Conservation (phyloP, 768 basidiomycete species). For the Fibroporia radiculosa region DNA sequence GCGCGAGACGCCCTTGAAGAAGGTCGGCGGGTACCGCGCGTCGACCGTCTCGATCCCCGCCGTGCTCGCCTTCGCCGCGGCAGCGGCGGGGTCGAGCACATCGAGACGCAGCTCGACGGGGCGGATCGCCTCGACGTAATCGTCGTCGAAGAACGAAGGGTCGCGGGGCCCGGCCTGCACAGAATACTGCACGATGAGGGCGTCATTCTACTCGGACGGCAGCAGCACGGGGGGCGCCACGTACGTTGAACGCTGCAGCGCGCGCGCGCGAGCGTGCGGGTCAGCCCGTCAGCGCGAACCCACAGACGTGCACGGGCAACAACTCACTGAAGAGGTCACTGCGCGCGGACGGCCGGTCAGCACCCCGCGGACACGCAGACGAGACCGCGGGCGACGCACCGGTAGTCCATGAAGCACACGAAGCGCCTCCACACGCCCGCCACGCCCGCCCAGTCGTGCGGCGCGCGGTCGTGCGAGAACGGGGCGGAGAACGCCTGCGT, state of each 20-base stretch:
- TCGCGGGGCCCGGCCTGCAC: slow-evolving; percentile 15
- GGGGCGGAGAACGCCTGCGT: slow-evolving; percentile 50
- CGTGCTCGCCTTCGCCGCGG: slow-evolving; percentile 1
- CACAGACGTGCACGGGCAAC: no score
- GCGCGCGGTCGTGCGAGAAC: slow-evolving; percentile 23
- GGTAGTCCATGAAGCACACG: slow-evolving; percentile 75
- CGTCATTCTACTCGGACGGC: no score
- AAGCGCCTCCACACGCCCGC: slow-evolving; percentile 70
- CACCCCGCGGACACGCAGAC: no score
- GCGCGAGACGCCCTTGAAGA: slow-evolving; percentile 22
- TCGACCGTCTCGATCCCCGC: slow-evolving; percentile 7
- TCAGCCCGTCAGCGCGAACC: no score
- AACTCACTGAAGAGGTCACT: slow-evolving; percentile 39
- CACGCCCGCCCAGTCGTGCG: slow-evolving; percentile 65
- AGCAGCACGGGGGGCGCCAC: no score
- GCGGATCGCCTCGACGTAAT: slow-evolving; percentile 59
- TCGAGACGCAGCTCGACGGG: slow-evolving; percentile 50
- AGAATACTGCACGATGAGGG: no score
- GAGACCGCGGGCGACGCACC: slow-evolving; percentile 35
- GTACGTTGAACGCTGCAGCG: slow-evolving; percentile 22
- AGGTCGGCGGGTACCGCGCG: slow-evolving; percentile 21
- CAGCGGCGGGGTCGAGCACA: slow-evolving; percentile 27
- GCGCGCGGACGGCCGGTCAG: no score
- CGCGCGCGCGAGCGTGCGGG: no score
- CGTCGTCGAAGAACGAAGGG: slow-evolving; percentile 39